phyloP scores from a whole-genome alignment of 2,329 filamentous ascomycete genomes.

The Hymenoscyphus occultus region DNA sequence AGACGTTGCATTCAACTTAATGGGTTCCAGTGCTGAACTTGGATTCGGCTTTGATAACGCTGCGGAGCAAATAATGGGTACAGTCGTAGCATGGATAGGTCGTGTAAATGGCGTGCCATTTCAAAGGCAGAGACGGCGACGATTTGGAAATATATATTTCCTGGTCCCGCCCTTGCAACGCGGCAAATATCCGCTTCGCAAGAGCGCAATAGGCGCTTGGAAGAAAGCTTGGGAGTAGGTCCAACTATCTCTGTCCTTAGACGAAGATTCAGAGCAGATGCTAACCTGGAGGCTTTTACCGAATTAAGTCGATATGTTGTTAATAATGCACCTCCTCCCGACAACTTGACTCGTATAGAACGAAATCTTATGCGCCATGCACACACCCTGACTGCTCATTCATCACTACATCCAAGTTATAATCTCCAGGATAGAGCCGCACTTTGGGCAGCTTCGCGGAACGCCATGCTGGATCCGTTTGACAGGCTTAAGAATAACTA shows the following conservation, averaged over 20 bases:
- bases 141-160: neutral
- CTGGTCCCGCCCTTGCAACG: neutral
- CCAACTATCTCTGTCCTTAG: neutral
- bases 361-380: neutral
- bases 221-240: neutral
- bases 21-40: neutral
- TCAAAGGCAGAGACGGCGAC: neutral
- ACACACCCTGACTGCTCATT: neutral
- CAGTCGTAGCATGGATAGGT: neutral
- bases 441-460: neutral
- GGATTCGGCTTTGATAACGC: neutral
- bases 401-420: no score
- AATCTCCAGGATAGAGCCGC: no score
- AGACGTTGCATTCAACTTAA: neutral
- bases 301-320: neutral
- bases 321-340: neutral
- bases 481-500: neutral
- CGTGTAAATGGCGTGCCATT: neutral
- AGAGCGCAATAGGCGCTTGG: neutral
- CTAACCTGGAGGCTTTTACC: neutral
- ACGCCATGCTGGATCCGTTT: neutral
- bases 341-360: neutral
- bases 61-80: neutral
- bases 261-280: neutral
- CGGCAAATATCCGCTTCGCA: neutral